phyloP scores from a whole-genome alignment of 2,329 filamentous ascomycete species.

The Leptodontidium sp. region DNA sequence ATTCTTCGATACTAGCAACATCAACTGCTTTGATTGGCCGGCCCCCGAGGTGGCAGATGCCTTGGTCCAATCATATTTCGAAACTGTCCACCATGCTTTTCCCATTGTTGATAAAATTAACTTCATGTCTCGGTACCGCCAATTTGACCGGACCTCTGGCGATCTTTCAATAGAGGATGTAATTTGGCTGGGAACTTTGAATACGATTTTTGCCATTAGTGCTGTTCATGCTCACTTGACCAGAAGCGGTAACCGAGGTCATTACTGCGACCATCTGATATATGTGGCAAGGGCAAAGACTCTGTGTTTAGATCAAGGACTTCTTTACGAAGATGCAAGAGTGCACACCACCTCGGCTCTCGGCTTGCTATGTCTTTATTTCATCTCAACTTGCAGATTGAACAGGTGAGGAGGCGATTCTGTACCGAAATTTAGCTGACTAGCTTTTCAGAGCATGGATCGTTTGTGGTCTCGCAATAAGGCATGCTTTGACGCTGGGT shows the following conservation, averaged over 20 bases:
- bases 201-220: constrained; percentile 40
- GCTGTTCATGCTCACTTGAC: constrained; percentile 36
- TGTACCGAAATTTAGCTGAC: not conserved
- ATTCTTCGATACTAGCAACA: constrained; percentile 27
- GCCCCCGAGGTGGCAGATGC: constrained; percentile 26
- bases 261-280: constrained; percentile 36
- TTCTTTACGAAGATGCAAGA: constrained; percentile 37
- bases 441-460: constrained; percentile 39
- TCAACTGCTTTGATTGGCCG: constrained; percentile 39
- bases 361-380: constrained; percentile 40
- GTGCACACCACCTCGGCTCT: constrained; percentile 33
- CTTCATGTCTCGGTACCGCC: constrained; percentile 33
- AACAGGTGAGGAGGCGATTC: constrained; percentile 35
- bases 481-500: constrained; percentile 39
- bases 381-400: constrained; percentile 36
- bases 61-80: constrained; percentile 38
- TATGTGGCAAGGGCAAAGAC: constrained; percentile 37
- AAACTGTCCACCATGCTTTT: constrained; percentile 34
- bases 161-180: constrained; percentile 28
- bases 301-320: constrained; percentile 33
- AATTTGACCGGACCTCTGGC: constrained; percentile 23
- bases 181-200: constrained; percentile 39
- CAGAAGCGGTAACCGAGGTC: constrained; percentile 19
- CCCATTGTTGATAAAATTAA: constrained; percentile 36
- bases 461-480: constrained; percentile 39